phyloP scores from a whole-genome alignment of 2,329 filamentous ascomycete species.

The Ophiostoma tasmaniense region DNA sequence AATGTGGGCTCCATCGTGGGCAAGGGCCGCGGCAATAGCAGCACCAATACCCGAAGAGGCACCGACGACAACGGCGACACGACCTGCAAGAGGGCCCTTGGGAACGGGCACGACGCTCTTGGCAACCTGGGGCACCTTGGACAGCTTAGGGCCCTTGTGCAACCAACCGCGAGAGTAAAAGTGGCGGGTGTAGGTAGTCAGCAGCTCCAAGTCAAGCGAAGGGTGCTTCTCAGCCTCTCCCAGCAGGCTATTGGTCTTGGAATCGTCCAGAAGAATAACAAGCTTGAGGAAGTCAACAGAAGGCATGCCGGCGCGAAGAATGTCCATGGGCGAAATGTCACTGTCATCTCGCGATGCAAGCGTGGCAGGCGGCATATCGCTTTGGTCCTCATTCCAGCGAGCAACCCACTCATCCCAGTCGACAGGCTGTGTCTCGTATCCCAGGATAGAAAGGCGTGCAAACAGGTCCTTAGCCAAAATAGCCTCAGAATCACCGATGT shows the following conservation, averaged over 20 bases:
- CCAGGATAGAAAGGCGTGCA: slow-evolving; percentile 53
- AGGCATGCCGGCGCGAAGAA: slow-evolving; percentile 74
- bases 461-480: slow-evolving; percentile 60
- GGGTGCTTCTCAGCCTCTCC: slow-evolving; percentile 22
- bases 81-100: slow-evolving; percentile 55
- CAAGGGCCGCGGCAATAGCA: slow-evolving; percentile 61
- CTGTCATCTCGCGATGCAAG: slow-evolving; percentile 36
- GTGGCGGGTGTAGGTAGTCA: slow-evolving; percentile 70
- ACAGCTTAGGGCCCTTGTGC: slow-evolving; percentile 26
- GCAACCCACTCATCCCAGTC: slow-evolving; percentile 66
- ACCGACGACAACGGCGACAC: slow-evolving; percentile 68
- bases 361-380: slow-evolving; percentile 31
- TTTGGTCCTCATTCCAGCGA: slow-evolving; percentile 59
- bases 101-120: slow-evolving; percentile 20
- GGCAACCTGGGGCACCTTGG: neutral
- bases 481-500: slow-evolving; percentile 65
- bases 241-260: slow-evolving; percentile 54
- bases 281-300: slow-evolving; percentile 60
- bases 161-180: slow-evolving; percentile 77
- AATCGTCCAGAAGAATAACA: slow-evolving; percentile 66
- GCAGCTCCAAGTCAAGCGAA: slow-evolving; percentile 57
- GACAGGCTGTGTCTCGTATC: slow-evolving; percentile 59
- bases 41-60: slow-evolving; percentile 74
- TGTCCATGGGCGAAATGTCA: slow-evolving; percentile 67
- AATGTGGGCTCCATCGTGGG: slow-evolving; percentile 61